A percentile compares a stretch with the other conserved stretches of the same genome.
Conservation (phyloP, 2,329 filamentous ascomycete species). For the Xylariaceae sp. region DNA sequence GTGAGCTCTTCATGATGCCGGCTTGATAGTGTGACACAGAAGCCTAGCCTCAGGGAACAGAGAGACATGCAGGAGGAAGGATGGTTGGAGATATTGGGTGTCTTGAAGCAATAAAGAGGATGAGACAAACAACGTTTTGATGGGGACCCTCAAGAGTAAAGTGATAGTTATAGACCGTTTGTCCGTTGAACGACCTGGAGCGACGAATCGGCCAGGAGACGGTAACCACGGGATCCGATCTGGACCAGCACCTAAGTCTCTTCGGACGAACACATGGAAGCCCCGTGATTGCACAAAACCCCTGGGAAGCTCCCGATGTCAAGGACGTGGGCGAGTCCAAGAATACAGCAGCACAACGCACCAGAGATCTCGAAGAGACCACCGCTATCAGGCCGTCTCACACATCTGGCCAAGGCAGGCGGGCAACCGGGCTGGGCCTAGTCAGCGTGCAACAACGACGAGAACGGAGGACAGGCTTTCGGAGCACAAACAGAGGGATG, state of each 20-base stretch:
- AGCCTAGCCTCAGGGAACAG: conserved; percentile 6
- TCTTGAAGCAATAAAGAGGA: conserved; percentile 14
- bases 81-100: conserved; percentile 6
- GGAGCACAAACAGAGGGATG: conserved; percentile 10
- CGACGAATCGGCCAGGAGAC: conserved; percentile 1
- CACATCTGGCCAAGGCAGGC: conserved; percentile 11
- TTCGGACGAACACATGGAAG: conserved; percentile 7
- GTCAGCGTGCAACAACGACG: conserved; percentile 13
- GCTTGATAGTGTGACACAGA: conserved; percentile 9
- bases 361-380: conserved; percentile 1
- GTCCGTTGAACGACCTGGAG: conserved; percentile 6
- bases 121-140: conserved; percentile 12
- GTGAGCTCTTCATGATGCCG: conserved; percentile 10
- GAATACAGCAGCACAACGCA: background rate
- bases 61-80: conserved; percentile 16
- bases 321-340: conserved; percentile 5
- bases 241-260: conserved; percentile 5
- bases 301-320: conserved; percentile 2
- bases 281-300: conserved; percentile 9
- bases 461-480: conserved; percentile 8
- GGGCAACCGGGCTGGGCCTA: conserved; percentile 11
- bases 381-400: conserved; percentile 11
- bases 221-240: background rate
- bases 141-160: conserved; percentile 9
- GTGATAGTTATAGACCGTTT: conserved; percentile 16